Evolutionary conservation across 768 basidiomycete species (phyloP), one percentile per base, ranked within the genome.

Genomic region (Mycena epipterygia): DNA sequence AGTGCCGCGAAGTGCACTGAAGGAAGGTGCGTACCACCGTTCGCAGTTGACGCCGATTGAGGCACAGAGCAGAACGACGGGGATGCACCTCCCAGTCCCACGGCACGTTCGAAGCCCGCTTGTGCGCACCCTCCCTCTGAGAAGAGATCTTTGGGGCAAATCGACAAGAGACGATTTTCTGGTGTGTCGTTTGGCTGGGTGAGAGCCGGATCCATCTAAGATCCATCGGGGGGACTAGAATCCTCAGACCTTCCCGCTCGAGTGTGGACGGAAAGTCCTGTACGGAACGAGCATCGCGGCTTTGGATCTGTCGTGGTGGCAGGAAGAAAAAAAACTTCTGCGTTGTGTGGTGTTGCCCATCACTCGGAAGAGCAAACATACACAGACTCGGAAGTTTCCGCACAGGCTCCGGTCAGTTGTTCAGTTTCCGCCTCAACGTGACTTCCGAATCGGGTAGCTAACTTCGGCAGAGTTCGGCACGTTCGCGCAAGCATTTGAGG

Each of bases 1-100:
- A n/a, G 61, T 69, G 67, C 67, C 67, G 61, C 67, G 63, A 63
- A 69, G 67, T 68, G 60, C 67, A 68, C 62, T 53, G 30, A 64
- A 64, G 64, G 55, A 68, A 63, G 60, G 44, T 63, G 61, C 41
- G 14, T 14, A 0, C 60, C 55, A 30, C 14, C 55, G n/a, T 63
- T 12, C 67, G 59, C 42, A 35, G 17, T 19, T 29, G 66, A 39
- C 58, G 58, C 29, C 66, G 66, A 67, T 52, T 1, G 66, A 53
- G 23, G 35, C 48, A 53, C 14, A 33, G 51, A 53, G 58, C 32
- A 59, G 49, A 37, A 67, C 30, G 23, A 39, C 25, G n/a, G 56
- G 19, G 30, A 13, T 25, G 21, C 49, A 67, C 57, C 58, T 67
- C 65, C 65, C 65, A 27, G 57, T 59, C 57, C 65, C 65, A 25